These are phyloP conservation scores for Protomyces inouyei DNA, from an alignment of 1,139 yeast species.

Conservation along the genomic window DNA sequence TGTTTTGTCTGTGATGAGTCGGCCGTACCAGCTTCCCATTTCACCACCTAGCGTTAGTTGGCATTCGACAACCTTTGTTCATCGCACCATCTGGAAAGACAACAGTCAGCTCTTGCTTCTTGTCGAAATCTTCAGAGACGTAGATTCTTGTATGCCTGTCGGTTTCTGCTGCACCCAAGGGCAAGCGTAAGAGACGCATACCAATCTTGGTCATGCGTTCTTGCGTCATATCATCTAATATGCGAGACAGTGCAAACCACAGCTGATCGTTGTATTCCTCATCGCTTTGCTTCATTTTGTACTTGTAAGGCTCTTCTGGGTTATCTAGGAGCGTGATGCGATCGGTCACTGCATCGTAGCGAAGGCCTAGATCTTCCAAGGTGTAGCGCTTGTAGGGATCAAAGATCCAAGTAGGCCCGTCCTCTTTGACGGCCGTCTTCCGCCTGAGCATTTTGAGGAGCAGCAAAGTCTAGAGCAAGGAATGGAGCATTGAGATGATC, in stretches of 20 bases:
- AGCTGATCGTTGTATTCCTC: conserved; percentile 12
- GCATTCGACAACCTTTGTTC: too few relatives aligned
- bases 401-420: not conserved
- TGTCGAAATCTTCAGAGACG: not conserved
- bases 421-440: not conserved
- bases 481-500: too few relatives aligned
- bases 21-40: conserved; percentile 12
- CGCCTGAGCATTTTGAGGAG: not conserved
- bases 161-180: not conserved
- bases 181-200: not conserved
- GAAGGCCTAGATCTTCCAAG: conserved; percentile 8
- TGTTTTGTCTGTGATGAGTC: conserved; percentile 5
- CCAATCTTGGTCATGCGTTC: conserved; percentile 1
- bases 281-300: not conserved
- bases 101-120: not conserved
- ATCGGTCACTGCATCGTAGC: conserved; percentile 3
- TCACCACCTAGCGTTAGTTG: conserved; percentile 10
- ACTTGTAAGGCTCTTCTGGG: not conserved
- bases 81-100: conserved; percentile 14
- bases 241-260: conserved; percentile 10
- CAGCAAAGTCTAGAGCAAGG: too few relatives aligned
- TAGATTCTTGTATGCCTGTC: not conserved
- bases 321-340: not conserved
- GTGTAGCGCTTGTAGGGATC: not conserved
- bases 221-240: not conserved